A percentile compares a stretch with the other conserved stretches of the same genome.
Evolutionary conservation across 2,329 filamentous ascomycete species (phyloP).

Genomic region (Fusarium equiseti): DNA sequence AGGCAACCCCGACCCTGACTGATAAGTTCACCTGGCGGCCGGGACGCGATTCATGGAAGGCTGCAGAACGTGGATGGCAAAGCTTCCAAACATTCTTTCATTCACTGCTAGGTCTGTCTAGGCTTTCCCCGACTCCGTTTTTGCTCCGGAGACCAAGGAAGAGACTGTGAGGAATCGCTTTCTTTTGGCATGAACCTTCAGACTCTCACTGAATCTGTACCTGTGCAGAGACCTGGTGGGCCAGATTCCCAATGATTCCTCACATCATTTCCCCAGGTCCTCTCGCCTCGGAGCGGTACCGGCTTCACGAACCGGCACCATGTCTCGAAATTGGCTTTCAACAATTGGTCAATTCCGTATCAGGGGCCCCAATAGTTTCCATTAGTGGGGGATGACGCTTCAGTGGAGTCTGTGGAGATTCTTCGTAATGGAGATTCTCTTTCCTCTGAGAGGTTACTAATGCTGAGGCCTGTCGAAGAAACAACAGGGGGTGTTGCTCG

Average conservation of each 20-base stretch:
- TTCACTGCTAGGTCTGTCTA: neutral
- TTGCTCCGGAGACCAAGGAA: neutral
- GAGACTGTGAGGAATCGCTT: neutral
- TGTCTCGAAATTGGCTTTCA: slow-evolving; percentile 40
- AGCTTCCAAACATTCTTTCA: neutral
- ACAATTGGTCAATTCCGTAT: slow-evolving; percentile 34
- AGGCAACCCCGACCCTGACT: slow-evolving; percentile 18
- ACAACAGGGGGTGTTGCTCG: slow-evolving; percentile 22
- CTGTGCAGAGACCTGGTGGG: neutral
- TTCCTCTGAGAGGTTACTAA: slow-evolving; percentile 38
- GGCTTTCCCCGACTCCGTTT: neutral
- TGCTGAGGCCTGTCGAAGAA: slow-evolving; percentile 6
- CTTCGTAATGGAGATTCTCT: slow-evolving; percentile 45
- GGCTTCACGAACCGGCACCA: slow-evolving; percentile 19
- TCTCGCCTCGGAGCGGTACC: slow-evolving; percentile 26
- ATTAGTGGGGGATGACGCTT: slow-evolving; percentile 34
- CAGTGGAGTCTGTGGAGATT: slow-evolving; percentile 34
- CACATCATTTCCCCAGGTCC: slow-evolving; percentile 23
- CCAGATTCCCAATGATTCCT: slow-evolving; percentile 16
- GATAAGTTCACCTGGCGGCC: slow-evolving; percentile 18
- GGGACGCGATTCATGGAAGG: slow-evolving; percentile 39
- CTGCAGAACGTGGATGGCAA: slow-evolving; percentile 24
- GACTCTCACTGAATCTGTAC: neutral
- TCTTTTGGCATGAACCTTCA: neutral
- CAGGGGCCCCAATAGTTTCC: slow-evolving; percentile 20